A percentile compares a stretch with the other conserved stretches of the same genome.
These are phyloP conservation scores for Alternaria burnsii DNA, from an alignment of 2,329 filamentous ascomycete genomes.

Conservation along the genomic window DNA sequence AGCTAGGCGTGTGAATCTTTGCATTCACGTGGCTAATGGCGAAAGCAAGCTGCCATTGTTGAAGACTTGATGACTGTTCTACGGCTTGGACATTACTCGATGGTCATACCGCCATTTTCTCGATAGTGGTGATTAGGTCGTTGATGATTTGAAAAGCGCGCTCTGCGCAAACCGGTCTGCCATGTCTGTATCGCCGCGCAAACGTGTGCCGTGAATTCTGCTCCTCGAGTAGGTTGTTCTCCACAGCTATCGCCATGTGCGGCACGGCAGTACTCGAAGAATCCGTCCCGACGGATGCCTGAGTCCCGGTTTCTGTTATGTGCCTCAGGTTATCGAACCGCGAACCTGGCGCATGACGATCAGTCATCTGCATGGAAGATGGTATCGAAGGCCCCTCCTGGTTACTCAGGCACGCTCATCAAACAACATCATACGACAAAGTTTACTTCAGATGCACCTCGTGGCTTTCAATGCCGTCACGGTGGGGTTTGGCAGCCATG, in stretches of 20 bases:
- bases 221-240: slow-evolving; percentile 17
- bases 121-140: neutral
- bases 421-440: slow-evolving; percentile 50
- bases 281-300: slow-evolving; percentile 42
- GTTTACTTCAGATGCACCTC: slow-evolving; percentile 43
- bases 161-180: neutral
- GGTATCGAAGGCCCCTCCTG: slow-evolving; percentile 20
- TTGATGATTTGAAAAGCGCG: neutral
- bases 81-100: neutral
- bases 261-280: slow-evolving; percentile 19
- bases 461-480: slow-evolving; percentile 24
- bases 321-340: slow-evolving; percentile 35
- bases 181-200: slow-evolving; percentile 1
- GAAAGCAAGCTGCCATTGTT: slow-evolving; percentile 6
- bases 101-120: slow-evolving; percentile 20
- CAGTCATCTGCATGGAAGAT: slow-evolving; percentile 24
- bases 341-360: slow-evolving; percentile 15
- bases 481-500: slow-evolving; percentile 18
- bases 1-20: slow-evolving; percentile 14
- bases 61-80: neutral
- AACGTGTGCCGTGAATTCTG: neutral
- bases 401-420: slow-evolving; percentile 30
- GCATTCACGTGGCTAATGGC: slow-evolving; percentile 30
- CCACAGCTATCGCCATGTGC: slow-evolving; percentile 9
- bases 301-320: slow-evolving; percentile 39